Base-by-base conservation (phyloP, 2,329 filamentous ascomycete species). In the Penicillium brevicompactum region DNA sequence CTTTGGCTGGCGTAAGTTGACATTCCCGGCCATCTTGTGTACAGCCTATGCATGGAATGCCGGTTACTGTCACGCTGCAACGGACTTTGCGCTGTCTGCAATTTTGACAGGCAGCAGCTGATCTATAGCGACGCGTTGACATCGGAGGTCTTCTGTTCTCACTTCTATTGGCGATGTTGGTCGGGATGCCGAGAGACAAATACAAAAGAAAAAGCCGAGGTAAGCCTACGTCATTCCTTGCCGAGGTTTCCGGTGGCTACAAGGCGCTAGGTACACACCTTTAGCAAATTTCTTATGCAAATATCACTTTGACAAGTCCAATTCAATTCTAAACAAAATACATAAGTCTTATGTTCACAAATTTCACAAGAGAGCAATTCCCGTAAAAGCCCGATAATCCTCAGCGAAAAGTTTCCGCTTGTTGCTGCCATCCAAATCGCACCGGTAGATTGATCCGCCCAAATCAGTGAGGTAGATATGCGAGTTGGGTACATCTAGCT, bases 1-100 rank as follows among this genome's bases (percentile, higher is more conserved):
- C 46, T 53, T 59, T 57, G 8, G 56, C 38, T 46, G 58, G 58
- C 47, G 56, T 56, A n/a, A 71, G 66, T 22, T 68, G 54, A 51
- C 70, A 72, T 21, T 66, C 57, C 1, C 61, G 54, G 24, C 53
- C 50, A 53, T 72, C 67, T 47, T 68, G 66, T 11, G 64, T 59
- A 60, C 70, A 72, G 5, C 65, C 66, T 22, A 66, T 58, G 37
- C 69, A 72, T 4, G 70, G 69, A 4, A 67, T 46, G 1, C 65
- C 66, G 4, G 66, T 68, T 18, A 67, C 55, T 3, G 57, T 62
- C 41, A 62, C 31, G 43, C 53, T 64, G 41, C 62, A 64, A 10
- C 62, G 62, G 3, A 64, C 58, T 51, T 64, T 64, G 16, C 62
- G 62, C 46, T 61, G 55, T 18, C 62, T 59, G 55, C 62, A 64